A percentile compares a stretch with the other conserved stretches of the same genome.
These are phyloP conservation scores for Mortierella antarctica DNA, from an alignment of 192 early-diverging fungal genomes.

Conservation along the genomic window DNA sequence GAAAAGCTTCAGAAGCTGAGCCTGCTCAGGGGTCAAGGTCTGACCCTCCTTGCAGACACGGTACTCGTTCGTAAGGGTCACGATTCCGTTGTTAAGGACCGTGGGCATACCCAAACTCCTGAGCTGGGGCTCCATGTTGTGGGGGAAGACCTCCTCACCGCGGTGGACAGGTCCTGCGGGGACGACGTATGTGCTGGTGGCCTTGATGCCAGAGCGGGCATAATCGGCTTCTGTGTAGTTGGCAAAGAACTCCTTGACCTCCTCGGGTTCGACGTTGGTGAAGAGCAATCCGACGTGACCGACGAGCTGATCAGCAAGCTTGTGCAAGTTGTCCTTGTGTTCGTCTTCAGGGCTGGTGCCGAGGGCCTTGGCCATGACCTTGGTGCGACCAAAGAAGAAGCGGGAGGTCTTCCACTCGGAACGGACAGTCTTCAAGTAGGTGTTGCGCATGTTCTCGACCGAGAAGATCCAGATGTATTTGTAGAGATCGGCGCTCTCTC, in stretches of 20 bases:
- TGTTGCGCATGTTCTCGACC: conserved; percentile 94
- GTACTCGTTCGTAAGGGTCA: conserved; percentile 79
- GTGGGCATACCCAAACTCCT: conserved; percentile 93
- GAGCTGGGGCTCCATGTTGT: conserved; percentile 95
- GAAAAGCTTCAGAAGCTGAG: conserved; percentile 92
- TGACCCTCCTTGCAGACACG: conserved; percentile 89
- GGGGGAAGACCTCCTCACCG: conserved; percentile 81
- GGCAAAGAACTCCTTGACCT: conserved; percentile 72
- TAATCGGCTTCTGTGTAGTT: conserved; percentile 76
- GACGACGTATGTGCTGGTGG: conserved; percentile 82
- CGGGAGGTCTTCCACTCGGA: conserved; percentile 73
- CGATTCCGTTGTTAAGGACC: conserved; percentile 77
- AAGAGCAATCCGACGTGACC: conserved; percentile 94
- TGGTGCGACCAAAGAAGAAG: conserved; percentile 88
- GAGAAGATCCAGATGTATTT: conserved; percentile 87
- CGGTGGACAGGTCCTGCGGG: conserved; percentile 83
- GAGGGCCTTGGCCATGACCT: conserved; percentile 94
- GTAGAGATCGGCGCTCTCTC: conserved; percentile 73
- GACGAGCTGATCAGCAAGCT: conserved; percentile 70
- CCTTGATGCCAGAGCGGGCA: conserved; percentile 83
- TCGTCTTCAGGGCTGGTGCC: conserved; percentile 87
- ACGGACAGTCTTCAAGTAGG: conserved; percentile 89
- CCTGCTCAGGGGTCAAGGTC: conserved; percentile 86
- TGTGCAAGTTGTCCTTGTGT: conserved; percentile 70
- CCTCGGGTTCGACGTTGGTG: conserved; percentile 72